Percentiles rank a stretch among this genome's conserved stretches.
These are phyloP conservation scores for Blastomyces silverae DNA, from an alignment of 2,329 filamentous ascomycete genomes.

Conservation along the genomic window DNA sequence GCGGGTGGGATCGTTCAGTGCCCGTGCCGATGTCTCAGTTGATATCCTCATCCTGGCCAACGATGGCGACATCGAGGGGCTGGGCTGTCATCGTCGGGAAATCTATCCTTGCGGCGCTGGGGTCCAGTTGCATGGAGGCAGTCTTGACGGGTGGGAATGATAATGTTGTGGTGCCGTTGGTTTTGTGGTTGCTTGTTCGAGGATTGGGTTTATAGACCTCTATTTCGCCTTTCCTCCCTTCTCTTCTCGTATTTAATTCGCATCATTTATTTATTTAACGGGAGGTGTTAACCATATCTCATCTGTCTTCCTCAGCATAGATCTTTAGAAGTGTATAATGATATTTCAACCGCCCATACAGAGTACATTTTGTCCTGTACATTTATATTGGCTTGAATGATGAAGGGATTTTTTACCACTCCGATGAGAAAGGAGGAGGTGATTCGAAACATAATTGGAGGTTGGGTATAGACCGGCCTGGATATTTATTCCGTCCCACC, in stretches of 20 bases:
- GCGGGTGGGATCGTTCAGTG: conserved; percentile 53
- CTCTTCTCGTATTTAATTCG: background rate
- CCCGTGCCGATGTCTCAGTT: conserved; percentile 21
- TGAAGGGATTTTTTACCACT: background rate
- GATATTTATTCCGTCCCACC: too few relatives aligned
- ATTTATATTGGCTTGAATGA: background rate
- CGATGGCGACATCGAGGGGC: conserved; percentile 13
- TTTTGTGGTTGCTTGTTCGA: conserved; percentile 86
- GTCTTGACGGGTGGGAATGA: conserved; percentile 95
- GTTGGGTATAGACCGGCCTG: too few relatives aligned
- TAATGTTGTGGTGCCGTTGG: conserved; percentile 92
- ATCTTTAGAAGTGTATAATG: background rate
- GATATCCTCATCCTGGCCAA: conserved; percentile 22
- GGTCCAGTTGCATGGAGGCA: conserved; percentile 87
- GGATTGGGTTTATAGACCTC: conserved; percentile 47
- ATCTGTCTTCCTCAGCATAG: background rate
- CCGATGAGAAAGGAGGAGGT: too few relatives aligned
- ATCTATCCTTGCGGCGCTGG: conserved; percentile 62
- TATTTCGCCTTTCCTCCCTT: background rate
- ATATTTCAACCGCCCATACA: background rate
- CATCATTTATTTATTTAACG: background rate
- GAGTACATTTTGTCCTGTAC: too few relatives aligned
- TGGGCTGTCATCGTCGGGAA: conserved; percentile 46
- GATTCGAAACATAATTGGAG: background rate
- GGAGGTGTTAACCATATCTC: background rate